phyloP scores from a whole-genome alignment of 164 flowering plant genomes.

The Annona squamosa region DNA sequence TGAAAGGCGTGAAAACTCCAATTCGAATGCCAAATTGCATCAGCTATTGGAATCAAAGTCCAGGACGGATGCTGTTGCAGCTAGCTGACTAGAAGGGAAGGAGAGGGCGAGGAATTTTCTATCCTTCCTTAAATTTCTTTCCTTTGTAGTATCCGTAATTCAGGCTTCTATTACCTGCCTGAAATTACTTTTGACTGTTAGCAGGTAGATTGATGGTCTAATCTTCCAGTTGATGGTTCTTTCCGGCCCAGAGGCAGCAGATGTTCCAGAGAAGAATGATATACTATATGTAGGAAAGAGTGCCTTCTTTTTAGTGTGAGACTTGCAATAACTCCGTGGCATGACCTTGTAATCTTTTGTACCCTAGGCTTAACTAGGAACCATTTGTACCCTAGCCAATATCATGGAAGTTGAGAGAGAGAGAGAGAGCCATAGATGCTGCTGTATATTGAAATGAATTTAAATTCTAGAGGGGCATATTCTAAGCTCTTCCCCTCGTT shows the following conservation, averaged over 20 bases:
- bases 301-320: no score
- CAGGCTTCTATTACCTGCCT: slow-evolving; percentile 31
- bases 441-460: no score
- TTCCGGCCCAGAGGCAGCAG: neutral
- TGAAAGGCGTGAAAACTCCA: slow-evolving; percentile 42
- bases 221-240: neutral
- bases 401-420: no score
- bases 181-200: slow-evolving; percentile 40
- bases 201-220: neutral
- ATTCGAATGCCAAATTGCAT: slow-evolving; percentile 59
- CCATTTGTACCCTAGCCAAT: no score
- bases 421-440: no score
- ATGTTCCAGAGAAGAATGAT: neutral
- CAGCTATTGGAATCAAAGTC: slow-evolving; percentile 76
- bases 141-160: slow-evolving; percentile 14
- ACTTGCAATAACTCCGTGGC: no score
- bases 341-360: no score
- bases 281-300: no score
- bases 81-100: slow-evolving; percentile 39
- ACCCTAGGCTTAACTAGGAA: no score
- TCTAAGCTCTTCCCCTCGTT: no score
- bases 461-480: no score
- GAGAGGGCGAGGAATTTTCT: neutral
- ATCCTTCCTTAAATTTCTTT: neutral
- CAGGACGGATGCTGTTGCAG: slow-evolving; percentile 76